Conservation (phyloP, 768 basidiomycete species). For the Xerocomellus chrysenteron region DNA sequence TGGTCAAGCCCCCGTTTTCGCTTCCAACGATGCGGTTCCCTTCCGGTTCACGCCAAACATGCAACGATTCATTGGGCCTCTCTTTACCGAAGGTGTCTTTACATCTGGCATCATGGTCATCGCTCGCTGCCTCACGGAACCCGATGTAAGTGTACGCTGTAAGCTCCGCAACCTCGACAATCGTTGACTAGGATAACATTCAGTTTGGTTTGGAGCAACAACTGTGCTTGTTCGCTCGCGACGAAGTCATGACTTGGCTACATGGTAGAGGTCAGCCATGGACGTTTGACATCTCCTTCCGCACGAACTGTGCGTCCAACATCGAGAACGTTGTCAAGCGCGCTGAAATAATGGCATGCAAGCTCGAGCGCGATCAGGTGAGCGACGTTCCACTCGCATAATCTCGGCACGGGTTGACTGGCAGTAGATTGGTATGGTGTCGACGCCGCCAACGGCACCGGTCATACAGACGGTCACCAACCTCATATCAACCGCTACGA, state of each 20-base stretch:
- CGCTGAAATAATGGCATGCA: conserved; percentile 83
- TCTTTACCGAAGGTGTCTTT: conserved; percentile 87
- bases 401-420: conserved; percentile 1
- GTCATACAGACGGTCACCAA: conserved; percentile 81
- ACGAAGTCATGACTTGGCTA: conserved; percentile 85
- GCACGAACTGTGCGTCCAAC: conserved; percentile 55
- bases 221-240: conserved; percentile 86
- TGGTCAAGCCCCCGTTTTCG: conserved; percentile 58
- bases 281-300: conserved; percentile 58
- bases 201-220: conserved; percentile 93
- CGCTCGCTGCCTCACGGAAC: conserved; percentile 84
- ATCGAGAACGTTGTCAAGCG: conserved; percentile 75
- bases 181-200: conserved; percentile 1
- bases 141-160: conserved; percentile 59
- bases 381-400: neutral
- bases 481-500: conserved; percentile 82
- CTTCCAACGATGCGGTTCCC: conserved; percentile 84
- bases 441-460: conserved; percentile 36
- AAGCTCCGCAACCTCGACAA: neutral
- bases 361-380: conserved; percentile 82
- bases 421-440: conserved; percentile 22
- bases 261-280: conserved; percentile 55
- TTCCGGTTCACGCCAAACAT: conserved; percentile 98
- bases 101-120: conserved; percentile 89
- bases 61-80: conserved; percentile 87